These are phyloP conservation scores for Talaromyces sp. DNA, from an alignment of 2,329 filamentous ascomycete genomes.

Conservation along the genomic window DNA sequence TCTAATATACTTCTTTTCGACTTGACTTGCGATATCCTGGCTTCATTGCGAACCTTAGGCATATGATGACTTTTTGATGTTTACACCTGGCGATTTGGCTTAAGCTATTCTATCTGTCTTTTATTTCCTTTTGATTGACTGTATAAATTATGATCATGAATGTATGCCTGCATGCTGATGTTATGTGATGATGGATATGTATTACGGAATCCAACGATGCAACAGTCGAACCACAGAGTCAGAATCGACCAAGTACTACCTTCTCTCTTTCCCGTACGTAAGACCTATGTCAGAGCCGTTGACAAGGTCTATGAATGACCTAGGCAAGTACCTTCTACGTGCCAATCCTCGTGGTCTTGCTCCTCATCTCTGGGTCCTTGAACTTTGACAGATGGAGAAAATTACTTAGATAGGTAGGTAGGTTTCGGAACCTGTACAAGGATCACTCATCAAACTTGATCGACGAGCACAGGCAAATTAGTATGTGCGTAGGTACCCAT, in stretches of 20 bases:
- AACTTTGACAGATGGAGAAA: neutral
- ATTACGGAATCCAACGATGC: neutral
- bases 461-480: neutral
- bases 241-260: too few relatives aligned
- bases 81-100: neutral
- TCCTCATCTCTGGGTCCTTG: neutral
- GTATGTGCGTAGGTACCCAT: neutral
- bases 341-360: neutral
- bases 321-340: neutral
- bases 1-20: neutral
- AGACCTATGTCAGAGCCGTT: neutral
- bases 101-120: neutral
- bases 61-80: neutral
- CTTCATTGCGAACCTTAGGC: neutral
- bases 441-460: neutral
- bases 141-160: conserved; percentile 4
- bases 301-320: neutral
- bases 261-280: neutral
- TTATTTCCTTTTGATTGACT: neutral
- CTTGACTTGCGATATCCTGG: neutral
- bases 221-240: neutral
- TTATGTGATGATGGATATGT: too few relatives aligned
- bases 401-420: neutral
- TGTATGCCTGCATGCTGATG: neutral
- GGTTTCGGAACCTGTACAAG: neutral